Evolutionary conservation across 2,329 filamentous ascomycete species (phyloP).

Genomic region (Clonostachys byssicola): DNA sequence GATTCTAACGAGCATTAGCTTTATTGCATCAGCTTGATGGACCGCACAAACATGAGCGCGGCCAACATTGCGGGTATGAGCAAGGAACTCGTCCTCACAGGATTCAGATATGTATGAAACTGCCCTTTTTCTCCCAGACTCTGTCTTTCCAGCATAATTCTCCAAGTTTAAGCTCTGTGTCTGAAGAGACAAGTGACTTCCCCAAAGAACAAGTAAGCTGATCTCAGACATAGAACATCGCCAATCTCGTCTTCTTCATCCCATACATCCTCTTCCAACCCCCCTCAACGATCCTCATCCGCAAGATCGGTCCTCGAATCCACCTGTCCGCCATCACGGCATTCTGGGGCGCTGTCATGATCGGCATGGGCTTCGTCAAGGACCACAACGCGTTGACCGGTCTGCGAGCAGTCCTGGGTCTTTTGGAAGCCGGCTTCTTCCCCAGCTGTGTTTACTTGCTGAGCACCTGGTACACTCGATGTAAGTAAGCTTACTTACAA

Average conservation of each 20-base stretch:
- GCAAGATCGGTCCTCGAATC: conserved; percentile 58
- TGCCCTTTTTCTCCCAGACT: background rate
- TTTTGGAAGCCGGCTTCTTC: conserved; percentile 70
- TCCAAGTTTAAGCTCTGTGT: background rate
- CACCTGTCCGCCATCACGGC: conserved; percentile 51
- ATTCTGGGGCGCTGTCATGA: conserved; percentile 57
- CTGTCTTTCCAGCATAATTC: background rate
- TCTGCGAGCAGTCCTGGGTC: conserved; percentile 54
- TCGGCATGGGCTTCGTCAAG: conserved; percentile 60
- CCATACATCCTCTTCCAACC: conserved; percentile 70
- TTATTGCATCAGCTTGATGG: conserved; percentile 76
- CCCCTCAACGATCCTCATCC: conserved; percentile 64
- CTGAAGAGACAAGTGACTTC: background rate
- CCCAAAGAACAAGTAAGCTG: background rate
- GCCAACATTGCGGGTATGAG: conserved; percentile 67
- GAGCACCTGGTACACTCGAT: conserved; percentile 67
- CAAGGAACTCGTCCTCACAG: conserved; percentile 38
- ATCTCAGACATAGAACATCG: conserved; percentile 43
- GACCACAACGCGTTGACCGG: conserved; percentile 47
- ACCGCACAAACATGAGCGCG: conserved; percentile 71
- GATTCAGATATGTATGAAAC: conserved; percentile 34
- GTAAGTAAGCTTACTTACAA: conserved; percentile 27
- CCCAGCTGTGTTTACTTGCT: conserved; percentile 46
- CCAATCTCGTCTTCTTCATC: conserved; percentile 71
- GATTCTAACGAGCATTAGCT: too few species aligned